Evolutionary conservation across 2,329 filamentous ascomycete species (phyloP).

Genomic region (Ophiostoma quercus): DNA sequence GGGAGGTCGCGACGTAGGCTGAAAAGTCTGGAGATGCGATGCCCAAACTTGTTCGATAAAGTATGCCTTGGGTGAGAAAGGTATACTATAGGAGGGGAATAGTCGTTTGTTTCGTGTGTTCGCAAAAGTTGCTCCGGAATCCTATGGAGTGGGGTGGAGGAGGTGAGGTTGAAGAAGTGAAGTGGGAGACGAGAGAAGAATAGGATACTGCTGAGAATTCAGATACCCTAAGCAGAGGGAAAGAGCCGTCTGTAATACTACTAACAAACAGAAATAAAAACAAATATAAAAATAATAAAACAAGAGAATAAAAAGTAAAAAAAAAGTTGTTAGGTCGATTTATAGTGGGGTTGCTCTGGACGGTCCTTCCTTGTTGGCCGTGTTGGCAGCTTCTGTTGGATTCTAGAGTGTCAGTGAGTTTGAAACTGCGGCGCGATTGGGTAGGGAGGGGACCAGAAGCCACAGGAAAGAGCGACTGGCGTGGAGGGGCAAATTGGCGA

Average conservation of each 20-base stretch:
- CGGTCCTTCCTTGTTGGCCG: background rate
- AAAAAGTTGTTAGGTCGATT: constrained; percentile 1
- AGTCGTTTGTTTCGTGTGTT: constrained; percentile 1
- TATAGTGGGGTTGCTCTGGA: constrained; percentile 8
- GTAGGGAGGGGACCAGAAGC: constrained; percentile 6
- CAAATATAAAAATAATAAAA: background rate
- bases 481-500: constrained; percentile 8
- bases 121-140: background rate
- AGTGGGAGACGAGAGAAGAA: background rate
- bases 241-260: background rate
- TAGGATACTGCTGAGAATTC: constrained; percentile 14
- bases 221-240: constrained; percentile 5
- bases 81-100: background rate
- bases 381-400: constrained; percentile 14
- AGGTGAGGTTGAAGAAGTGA: constrained; percentile 12
- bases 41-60: background rate
- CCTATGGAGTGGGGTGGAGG: constrained; percentile 13
- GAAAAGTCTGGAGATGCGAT: background rate
- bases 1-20: background rate
- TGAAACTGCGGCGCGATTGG: constrained; percentile 1
- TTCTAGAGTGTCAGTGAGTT: background rate
- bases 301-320: background rate
- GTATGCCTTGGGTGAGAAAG: background rate
- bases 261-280: background rate
- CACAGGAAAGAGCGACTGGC: constrained; percentile 11